Evolutionary conservation across 306 rosid genomes (phyloP).

Genomic region (Abrus pulchellus): DNA sequence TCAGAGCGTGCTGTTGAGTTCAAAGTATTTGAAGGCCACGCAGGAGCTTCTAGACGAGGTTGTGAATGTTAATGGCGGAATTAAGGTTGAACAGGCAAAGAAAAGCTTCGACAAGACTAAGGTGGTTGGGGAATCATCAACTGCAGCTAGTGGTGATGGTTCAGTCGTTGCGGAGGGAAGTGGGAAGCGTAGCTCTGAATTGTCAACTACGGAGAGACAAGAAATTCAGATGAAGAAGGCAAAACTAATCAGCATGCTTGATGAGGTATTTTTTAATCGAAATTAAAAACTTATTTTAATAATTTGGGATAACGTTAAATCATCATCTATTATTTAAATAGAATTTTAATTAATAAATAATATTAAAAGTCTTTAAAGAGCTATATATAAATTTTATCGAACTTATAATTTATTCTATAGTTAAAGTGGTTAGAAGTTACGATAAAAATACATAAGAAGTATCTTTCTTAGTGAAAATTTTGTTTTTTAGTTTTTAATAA

Average conservation of each 20-base stretch:
- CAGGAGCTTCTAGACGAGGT: constrained; percentile 92
- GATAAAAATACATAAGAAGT: too few relatives aligned
- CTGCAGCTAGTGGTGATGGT: constrained; percentile 62
- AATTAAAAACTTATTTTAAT: too few relatives aligned
- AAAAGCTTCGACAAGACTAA: constrained; percentile 57
- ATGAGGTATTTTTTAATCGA: constrained; percentile 64
- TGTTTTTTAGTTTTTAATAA: too few relatives aligned
- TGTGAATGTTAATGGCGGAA: constrained; percentile 73
- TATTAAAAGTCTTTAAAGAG: too few relatives aligned
- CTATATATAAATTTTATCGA: too few relatives aligned
- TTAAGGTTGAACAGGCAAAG: constrained; percentile 61
- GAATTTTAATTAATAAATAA: too few relatives aligned
- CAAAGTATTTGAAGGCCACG: constrained; percentile 87
- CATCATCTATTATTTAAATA: too few relatives aligned
- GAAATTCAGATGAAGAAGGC: constrained; percentile 97
- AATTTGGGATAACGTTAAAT: too few relatives aligned
- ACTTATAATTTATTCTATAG: background rate
- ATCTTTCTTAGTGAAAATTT: too few relatives aligned
- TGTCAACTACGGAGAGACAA: constrained; percentile 88
- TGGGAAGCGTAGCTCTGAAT: constrained; percentile 65
- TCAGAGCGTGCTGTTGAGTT: constrained; percentile 80
- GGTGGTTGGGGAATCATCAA: constrained; percentile 66
- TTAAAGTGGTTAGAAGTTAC: background rate
- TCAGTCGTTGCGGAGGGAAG: constrained; percentile 60
- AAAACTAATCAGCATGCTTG: constrained; percentile 90